Conservation (phyloP, 805 yeast species). For the Barnettozyma vustinii region DNA sequence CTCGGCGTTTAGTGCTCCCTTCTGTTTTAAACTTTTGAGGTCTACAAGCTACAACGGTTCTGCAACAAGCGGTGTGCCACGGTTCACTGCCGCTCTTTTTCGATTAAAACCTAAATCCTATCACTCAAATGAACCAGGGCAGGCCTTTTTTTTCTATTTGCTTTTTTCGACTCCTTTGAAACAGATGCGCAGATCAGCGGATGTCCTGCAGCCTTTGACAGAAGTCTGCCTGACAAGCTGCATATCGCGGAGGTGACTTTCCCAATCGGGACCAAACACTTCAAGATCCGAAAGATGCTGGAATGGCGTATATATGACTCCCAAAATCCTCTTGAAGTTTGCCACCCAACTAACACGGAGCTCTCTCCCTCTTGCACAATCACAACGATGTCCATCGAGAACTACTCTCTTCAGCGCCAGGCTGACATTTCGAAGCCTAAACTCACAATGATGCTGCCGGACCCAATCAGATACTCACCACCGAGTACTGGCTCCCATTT, state of each 20-base stretch:
- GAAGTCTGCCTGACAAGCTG: neutral
- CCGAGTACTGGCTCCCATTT: neutral
- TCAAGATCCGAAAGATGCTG: neutral
- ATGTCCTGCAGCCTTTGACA: neutral
- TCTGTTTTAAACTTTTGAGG: neutral
- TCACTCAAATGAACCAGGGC: neutral
- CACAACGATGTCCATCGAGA: conserved; percentile 6
- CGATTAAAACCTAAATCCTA: neutral
- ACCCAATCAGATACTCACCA: conserved; percentile 16
- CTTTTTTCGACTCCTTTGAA: neutral
- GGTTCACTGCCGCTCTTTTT: neutral
- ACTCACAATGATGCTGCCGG: conserved; percentile 18
- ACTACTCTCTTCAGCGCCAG: conserved; percentile 2
- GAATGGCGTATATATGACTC: neutral
- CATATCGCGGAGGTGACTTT: neutral
- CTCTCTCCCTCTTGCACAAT: neutral
- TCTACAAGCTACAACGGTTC: neutral
- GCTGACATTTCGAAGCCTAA: conserved; percentile 10
- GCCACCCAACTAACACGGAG: neutral
- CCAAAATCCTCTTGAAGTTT: neutral
- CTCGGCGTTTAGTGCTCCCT: neutral
- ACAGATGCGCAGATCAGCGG: neutral
- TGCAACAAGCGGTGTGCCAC: neutral
- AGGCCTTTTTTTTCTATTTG: neutral
- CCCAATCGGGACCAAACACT: neutral